Percentiles rank a stretch among this genome's conserved stretches.
phyloP scores from a whole-genome alignment of 2,329 filamentous ascomycete genomes.

The Helicocarpus griseus region DNA sequence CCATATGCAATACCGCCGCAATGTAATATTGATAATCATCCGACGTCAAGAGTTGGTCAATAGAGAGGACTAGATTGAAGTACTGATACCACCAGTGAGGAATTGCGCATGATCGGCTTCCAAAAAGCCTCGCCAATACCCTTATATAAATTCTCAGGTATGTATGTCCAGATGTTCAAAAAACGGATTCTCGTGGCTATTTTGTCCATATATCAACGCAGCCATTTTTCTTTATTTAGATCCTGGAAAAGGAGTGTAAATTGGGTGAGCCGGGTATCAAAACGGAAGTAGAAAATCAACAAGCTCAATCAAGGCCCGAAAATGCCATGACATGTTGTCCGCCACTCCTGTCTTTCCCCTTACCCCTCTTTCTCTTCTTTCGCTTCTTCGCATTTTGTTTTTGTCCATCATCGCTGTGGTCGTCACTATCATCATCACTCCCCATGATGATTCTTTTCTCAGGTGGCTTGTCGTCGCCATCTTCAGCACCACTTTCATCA shows the following conservation, averaged over 20 bases:
- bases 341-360: constrained; percentile 32
- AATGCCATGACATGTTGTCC: constrained; percentile 35
- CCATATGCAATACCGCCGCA: too few species aligned
- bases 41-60: too few species aligned
- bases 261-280: neutral
- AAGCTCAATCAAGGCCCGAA: constrained; percentile 30
- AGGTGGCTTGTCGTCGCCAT: constrained; percentile 39
- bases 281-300: neutral
- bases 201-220: neutral
- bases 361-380: constrained; percentile 38
- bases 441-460: constrained; percentile 22
- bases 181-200: neutral
- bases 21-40: too few species aligned
- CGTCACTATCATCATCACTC: constrained; percentile 18
- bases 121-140: too few species aligned
- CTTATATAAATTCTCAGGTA: too few species aligned
- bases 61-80: too few species aligned
- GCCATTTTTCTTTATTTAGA: neutral
- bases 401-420: constrained; percentile 40
- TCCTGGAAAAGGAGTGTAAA: neutral
- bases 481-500: constrained; percentile 36
- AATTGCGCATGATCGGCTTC: too few species aligned
- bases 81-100: too few species aligned
- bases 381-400: constrained; percentile 37
- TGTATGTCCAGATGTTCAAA: neutral